Conservation (phyloP, 78 protist genomes). For the Protostelium mycophagum region DNA sequence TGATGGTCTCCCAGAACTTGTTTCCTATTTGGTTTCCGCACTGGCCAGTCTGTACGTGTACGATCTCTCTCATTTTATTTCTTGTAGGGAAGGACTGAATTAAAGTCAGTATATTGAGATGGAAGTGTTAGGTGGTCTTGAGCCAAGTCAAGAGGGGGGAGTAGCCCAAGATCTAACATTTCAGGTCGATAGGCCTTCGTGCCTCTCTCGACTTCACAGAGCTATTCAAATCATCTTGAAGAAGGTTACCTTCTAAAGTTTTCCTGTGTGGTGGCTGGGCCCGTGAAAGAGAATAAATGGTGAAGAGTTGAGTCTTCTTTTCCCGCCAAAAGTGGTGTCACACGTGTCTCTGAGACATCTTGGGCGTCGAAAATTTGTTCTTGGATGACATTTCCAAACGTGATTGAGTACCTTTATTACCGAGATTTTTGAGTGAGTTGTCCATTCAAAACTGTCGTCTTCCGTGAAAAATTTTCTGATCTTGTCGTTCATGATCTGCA, state of each 20-base stretch:
- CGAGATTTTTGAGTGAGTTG: background rate
- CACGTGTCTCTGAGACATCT: background rate
- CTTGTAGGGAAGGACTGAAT: background rate
- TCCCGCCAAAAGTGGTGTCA: background rate
- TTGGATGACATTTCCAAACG: background rate
- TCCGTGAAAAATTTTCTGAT: background rate
- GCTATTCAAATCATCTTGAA: too few species aligned
- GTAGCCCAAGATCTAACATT: background rate
- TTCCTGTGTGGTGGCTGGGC: background rate
- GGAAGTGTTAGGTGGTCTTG: background rate
- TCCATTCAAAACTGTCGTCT: background rate
- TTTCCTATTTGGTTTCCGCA: conserved; percentile 97
- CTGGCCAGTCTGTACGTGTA: conserved; percentile 97
- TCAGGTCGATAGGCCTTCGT: background rate
- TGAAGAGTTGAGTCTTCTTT: background rate
- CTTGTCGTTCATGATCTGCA: too few species aligned
- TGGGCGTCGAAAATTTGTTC: background rate
- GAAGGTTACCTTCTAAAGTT: too few species aligned
- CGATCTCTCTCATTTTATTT: conserved; percentile 90
- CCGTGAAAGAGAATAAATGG: background rate
- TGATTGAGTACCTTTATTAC: background rate
- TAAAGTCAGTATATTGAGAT: background rate
- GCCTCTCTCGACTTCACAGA: too few species aligned
- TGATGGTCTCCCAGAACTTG: conserved; percentile 80
- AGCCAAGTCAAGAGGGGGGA: background rate